Percentiles rank a stretch among this genome's conserved stretches.
phyloP scores from a whole-genome alignment of 2,329 filamentous ascomycete species.

The Spiromastix sp. region DNA sequence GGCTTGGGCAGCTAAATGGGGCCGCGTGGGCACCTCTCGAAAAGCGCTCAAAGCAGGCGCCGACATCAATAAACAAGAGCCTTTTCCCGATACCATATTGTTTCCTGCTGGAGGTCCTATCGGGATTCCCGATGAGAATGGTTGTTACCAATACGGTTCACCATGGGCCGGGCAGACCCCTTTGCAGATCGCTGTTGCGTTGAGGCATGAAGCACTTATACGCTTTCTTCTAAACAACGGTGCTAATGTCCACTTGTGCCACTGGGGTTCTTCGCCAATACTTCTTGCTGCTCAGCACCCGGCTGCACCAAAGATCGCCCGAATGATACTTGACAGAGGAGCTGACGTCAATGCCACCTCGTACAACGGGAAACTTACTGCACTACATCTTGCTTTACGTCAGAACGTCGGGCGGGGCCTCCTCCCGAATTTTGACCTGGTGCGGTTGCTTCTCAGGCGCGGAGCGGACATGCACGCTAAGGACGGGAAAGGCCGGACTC shows the following conservation, averaged over 20 bases:
- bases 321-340: constrained; percentile 2
- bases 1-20: constrained; percentile 1
- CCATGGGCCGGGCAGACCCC: constrained; percentile 10
- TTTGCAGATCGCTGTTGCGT: constrained; percentile 15
- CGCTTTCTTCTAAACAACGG: constrained; percentile 17
- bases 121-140: not conserved
- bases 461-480: not conserved
- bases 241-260: constrained; percentile 5
- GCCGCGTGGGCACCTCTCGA: not conserved
- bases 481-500: not conserved
- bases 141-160: too few relatives aligned
- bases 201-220: constrained; percentile 16
- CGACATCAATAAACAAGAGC: constrained; percentile 1
- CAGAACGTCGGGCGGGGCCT: not conserved
- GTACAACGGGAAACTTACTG: not conserved
- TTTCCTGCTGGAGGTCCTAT: not conserved
- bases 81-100: too few relatives aligned
- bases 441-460: constrained; percentile 1
- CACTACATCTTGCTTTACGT: not conserved
- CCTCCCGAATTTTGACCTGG: too few relatives aligned
- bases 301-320: not conserved
- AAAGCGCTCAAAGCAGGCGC: constrained; percentile 2
- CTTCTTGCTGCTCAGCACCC: constrained; percentile 1
- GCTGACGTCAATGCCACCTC: constrained; percentile 1
- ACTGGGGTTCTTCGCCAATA: not conserved